These are phyloP conservation scores for Phytopythium delawarense DNA, from an alignment of 352 stramenopile genomes.

Conservation along the genomic window DNA sequence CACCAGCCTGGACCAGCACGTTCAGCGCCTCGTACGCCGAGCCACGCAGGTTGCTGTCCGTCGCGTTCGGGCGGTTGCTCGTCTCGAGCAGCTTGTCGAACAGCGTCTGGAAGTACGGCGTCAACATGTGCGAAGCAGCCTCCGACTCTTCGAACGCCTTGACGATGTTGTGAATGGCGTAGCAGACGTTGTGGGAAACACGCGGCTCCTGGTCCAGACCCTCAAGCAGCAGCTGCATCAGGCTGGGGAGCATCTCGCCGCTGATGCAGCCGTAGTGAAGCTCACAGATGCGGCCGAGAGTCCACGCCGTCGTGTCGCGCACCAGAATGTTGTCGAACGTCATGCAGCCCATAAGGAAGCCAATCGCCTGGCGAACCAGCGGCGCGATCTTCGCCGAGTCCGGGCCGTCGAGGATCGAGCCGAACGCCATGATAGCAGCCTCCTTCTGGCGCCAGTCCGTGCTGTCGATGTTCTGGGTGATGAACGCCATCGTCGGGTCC, in stretches of 20 bases:
- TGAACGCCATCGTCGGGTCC: conserved; percentile 91
- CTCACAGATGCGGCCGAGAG: conserved; percentile 94
- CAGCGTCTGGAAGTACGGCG: conserved; percentile 88
- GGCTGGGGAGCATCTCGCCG: conserved; percentile 80
- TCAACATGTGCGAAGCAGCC: conserved; percentile 79
- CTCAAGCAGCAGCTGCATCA: conserved; percentile 87
- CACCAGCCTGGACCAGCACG: conserved; percentile 89
- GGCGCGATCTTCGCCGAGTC: conserved; percentile 88
- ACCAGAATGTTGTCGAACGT: conserved; percentile 91
- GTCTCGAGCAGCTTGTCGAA: conserved; percentile 92
- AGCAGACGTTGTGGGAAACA: conserved; percentile 94
- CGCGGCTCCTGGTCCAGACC: conserved; percentile 84
- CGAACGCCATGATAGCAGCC: conserved; percentile 96
- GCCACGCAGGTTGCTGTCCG: conserved; percentile 88
- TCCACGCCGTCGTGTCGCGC: conserved; percentile 96
- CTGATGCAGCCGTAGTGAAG: conserved; percentile 91
- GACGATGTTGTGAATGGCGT: conserved; percentile 96
- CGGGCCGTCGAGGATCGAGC: conserved; percentile 93
- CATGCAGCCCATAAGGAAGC: conserved; percentile 91
- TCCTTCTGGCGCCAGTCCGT: conserved; percentile 95
- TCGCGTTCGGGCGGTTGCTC: conserved; percentile 84
- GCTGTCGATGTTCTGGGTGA: conserved; percentile 93
- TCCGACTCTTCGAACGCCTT: conserved; percentile 88
- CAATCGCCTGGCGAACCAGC: conserved; percentile 91
- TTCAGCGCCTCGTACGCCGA: conserved; percentile 93